These are phyloP conservation scores for Leccinum subfulvum DNA, from an alignment of 1,284 basidiomycete species.

Conservation along the genomic window DNA sequence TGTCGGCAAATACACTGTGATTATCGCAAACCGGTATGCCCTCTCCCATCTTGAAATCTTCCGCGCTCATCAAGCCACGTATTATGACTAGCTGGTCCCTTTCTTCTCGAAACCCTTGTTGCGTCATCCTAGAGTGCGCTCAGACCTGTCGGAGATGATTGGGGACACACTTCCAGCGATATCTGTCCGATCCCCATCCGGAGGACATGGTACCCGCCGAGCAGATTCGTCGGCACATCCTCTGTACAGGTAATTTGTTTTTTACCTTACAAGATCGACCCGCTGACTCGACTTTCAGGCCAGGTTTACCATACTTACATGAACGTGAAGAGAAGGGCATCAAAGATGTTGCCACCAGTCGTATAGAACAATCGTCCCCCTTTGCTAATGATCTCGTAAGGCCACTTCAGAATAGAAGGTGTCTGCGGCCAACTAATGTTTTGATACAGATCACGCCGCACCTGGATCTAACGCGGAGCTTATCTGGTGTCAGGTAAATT, in stretches of 20 bases:
- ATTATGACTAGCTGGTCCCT: slow-evolving; percentile 62
- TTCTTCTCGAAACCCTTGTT: slow-evolving; percentile 98
- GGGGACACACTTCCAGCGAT: slow-evolving; percentile 94
- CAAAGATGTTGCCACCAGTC: slow-evolving; percentile 91
- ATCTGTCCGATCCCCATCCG: slow-evolving; percentile 82
- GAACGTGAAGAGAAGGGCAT: slow-evolving; percentile 88
- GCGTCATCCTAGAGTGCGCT: slow-evolving; percentile 90
- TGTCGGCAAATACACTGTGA: slow-evolving; percentile 94
- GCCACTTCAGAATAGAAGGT: slow-evolving; percentile 4
- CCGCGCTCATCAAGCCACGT: slow-evolving; percentile 2
- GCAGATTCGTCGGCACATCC: slow-evolving; percentile 87
- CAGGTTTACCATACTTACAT: slow-evolving; percentile 92
- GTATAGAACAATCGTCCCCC: slow-evolving; percentile 92
- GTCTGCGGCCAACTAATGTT: slow-evolving; percentile 5
- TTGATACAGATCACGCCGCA: slow-evolving; percentile 71
- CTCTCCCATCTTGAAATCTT: slow-evolving; percentile 1
- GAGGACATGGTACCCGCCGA: slow-evolving; percentile 75
- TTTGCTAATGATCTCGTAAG: slow-evolving; percentile 91
- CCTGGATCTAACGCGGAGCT: slow-evolving; percentile 91
- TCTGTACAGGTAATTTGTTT: slow-evolving; percentile 66
- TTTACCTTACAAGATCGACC: neutral
- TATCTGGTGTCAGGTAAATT: slow-evolving; percentile 81
- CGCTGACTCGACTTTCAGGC: slow-evolving; percentile 44
- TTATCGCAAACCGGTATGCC: slow-evolving; percentile 86
- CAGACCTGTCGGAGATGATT: slow-evolving; percentile 83